phyloP scores from a whole-genome alignment of 2,329 filamentous ascomycete genomes.

The Westerdykella aurantiaca region DNA sequence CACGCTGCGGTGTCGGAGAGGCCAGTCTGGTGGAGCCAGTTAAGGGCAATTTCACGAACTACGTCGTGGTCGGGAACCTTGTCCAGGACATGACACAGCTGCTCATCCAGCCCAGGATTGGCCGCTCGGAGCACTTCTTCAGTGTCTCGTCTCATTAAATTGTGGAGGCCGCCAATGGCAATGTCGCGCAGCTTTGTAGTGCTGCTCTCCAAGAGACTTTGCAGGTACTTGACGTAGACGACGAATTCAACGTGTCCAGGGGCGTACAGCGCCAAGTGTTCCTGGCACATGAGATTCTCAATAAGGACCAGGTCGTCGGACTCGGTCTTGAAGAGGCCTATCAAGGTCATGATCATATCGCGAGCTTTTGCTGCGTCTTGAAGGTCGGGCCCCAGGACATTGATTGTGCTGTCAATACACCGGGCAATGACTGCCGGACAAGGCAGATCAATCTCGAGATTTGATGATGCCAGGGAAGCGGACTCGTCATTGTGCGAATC shows the following conservation, averaged over 20 bases:
- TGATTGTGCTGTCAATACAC: slow-evolving; percentile 92
- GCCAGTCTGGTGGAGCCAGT: slow-evolving; percentile 90
- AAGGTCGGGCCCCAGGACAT: slow-evolving; percentile 89
- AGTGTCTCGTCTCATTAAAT: slow-evolving; percentile 89
- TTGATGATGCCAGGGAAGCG: slow-evolving; percentile 73
- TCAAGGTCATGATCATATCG: slow-evolving; percentile 81
- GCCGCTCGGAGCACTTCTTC: slow-evolving; percentile 74
- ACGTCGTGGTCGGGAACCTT: slow-evolving; percentile 67
- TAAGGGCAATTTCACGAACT: slow-evolving; percentile 79
- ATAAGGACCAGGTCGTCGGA: slow-evolving; percentile 64
- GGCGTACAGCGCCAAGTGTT: slow-evolving; percentile 88
- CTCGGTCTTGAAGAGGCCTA: slow-evolving; percentile 75
- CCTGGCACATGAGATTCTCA: slow-evolving; percentile 75
- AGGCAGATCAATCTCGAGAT: slow-evolving; percentile 78
- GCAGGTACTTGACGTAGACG: slow-evolving; percentile 76
- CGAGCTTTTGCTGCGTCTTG: slow-evolving; percentile 90
- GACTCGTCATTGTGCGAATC: slow-evolving; percentile 89
- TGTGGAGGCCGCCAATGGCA: slow-evolving; percentile 83
- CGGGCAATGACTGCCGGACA: slow-evolving; percentile 78
- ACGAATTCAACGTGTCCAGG: slow-evolving; percentile 78
- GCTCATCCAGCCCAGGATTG: slow-evolving; percentile 74
- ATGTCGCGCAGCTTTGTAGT: slow-evolving; percentile 67
- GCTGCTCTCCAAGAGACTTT: slow-evolving; percentile 67
- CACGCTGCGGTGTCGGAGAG: slow-evolving; percentile 74
- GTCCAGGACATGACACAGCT: slow-evolving; percentile 87